Evolutionary conservation across 768 basidiomycete genomes (phyloP).

Genomic region (Tricholoma matsutake): DNA sequence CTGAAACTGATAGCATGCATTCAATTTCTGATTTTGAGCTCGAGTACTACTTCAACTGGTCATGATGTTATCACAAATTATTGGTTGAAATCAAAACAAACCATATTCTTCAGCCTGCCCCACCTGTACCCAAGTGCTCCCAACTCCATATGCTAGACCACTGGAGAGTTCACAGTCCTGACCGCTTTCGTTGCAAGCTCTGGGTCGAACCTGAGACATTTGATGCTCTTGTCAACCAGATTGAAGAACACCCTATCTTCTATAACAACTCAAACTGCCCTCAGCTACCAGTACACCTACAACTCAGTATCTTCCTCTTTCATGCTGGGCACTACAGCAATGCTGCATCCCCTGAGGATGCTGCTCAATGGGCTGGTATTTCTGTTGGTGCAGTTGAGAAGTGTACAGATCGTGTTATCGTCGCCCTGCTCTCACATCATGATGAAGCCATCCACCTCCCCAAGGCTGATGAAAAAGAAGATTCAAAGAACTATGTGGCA

Average conservation of each 20-base stretch:
- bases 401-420: not conserved
- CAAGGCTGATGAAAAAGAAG: not conserved
- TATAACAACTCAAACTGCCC: too few relatives aligned
- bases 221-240: too few relatives aligned
- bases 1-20: too few relatives aligned
- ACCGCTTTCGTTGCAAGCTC: too few relatives aligned
- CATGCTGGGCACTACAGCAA: slow-evolving; percentile 11
- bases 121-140: not conserved
- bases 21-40: not conserved
- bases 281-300: too few relatives aligned
- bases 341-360: slow-evolving; percentile 5
- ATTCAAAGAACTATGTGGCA: not conserved
- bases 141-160: slow-evolving; percentile 4
- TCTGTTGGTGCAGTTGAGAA: not conserved
- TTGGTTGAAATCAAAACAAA: not conserved
- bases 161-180: too few relatives aligned
- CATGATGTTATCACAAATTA: not conserved
- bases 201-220: too few relatives aligned
- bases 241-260: too few relatives aligned
- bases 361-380: not conserved
- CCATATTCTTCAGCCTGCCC: not conserved
- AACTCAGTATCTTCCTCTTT: slow-evolving; percentile 9
- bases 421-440: slow-evolving; percentile 1
- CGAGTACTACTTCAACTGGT: not conserved
- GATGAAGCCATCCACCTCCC: slow-evolving; percentile 1